Conservation (phyloP, 768 basidiomycete genomes). For the Kwoniella dejecticola region DNA sequence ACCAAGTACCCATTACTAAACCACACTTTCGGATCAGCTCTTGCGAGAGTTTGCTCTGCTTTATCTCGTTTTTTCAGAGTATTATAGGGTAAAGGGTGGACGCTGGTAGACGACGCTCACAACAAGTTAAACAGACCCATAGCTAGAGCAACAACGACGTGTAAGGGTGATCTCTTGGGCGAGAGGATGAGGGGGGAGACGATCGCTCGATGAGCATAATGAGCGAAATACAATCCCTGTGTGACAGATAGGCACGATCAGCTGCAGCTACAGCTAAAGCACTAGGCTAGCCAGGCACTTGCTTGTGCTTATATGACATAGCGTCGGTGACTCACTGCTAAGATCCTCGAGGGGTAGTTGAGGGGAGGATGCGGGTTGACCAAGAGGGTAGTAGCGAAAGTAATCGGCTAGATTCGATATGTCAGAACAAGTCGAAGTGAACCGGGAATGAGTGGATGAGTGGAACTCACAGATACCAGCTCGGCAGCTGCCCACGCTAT, state of each 20-base stretch:
- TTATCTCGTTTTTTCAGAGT: too few species aligned
- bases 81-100: too few species aligned
- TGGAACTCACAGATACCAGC: constrained; percentile 44
- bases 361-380: constrained; percentile 15
- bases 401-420: constrained; percentile 37
- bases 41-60: too few species aligned
- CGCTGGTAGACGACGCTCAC: too few species aligned
- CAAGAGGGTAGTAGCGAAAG: constrained; percentile 37
- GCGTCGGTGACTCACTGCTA: constrained; percentile 27
- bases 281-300: too few species aligned
- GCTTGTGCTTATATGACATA: neutral
- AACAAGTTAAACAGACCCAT: constrained; percentile 69
- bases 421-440: neutral
- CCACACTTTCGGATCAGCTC: neutral
- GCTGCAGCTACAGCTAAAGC: neutral
- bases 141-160: constrained; percentile 65
- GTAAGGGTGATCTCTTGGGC: constrained; percentile 68
- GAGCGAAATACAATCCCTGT: constrained; percentile 64
- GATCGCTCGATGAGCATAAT: constrained; percentile 82
- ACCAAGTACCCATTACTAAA: constrained; percentile 43
- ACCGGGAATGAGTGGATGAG: neutral
- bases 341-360: constrained; percentile 20
- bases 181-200: constrained; percentile 79
- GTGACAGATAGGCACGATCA: neutral
- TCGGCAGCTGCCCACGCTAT: constrained; percentile 52